Percentiles rank a stretch among this genome's conserved stretches.
These are phyloP conservation scores for Boletus edulis DNA, from an alignment of 768 basidiomycete genomes.

Conservation along the genomic window DNA sequence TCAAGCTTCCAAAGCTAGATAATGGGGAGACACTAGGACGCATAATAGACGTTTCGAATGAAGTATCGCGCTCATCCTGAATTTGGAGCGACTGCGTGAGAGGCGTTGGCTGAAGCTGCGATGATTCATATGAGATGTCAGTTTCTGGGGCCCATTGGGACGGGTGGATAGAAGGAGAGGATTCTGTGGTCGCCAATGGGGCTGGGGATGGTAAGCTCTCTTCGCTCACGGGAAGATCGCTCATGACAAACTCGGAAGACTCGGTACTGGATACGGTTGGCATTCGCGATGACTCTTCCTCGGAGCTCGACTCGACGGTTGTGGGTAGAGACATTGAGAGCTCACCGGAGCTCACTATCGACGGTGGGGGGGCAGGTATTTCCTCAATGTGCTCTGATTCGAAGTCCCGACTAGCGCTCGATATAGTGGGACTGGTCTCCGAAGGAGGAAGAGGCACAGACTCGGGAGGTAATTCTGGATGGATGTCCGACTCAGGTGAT, in stretches of 20 bases:
- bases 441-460: conserved; percentile 42
- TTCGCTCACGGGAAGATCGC: conserved; percentile 29
- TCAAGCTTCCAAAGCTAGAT: conserved; percentile 31
- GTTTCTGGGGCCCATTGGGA: conserved; percentile 62
- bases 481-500: conserved; percentile 24
- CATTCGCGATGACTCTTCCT: conserved; percentile 28
- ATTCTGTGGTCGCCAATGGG: conserved; percentile 35
- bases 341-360: conserved; percentile 21
- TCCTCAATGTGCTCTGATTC: conserved; percentile 19
- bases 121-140: conserved; percentile 73
- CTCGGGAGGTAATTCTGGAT: conserved; percentile 17
- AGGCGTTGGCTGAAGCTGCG: conserved; percentile 69
- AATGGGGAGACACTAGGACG: conserved; percentile 52
- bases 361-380: conserved; percentile 4
- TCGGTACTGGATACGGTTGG: conserved; percentile 43
- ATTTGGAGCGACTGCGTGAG: conserved; percentile 50
- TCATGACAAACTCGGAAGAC: conserved; percentile 34
- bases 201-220: conserved; percentile 31
- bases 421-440: conserved; percentile 27
- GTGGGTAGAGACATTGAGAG: conserved; percentile 28
- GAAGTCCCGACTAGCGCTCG: conserved; percentile 20
- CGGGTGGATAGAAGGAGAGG: conserved; percentile 39
- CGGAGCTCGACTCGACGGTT: conserved; percentile 32
- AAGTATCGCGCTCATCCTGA: conserved; percentile 59
- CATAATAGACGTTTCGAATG: conserved; percentile 74